Evolutionary conservation across 768 basidiomycete species (phyloP).

Genomic region (Mycena crocata): DNA sequence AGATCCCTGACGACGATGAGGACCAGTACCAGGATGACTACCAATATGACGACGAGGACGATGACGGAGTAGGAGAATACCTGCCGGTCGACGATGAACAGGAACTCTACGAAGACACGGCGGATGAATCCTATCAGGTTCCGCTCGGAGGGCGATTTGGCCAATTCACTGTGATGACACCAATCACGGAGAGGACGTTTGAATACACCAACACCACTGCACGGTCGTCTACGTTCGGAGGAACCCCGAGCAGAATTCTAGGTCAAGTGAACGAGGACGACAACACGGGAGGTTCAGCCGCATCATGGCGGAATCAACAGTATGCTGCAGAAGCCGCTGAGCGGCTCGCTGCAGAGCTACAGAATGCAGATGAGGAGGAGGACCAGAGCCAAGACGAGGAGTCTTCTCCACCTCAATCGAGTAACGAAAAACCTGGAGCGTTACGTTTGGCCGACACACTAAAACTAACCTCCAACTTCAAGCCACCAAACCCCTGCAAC

Average conservation of each 20-base stretch:
- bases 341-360: conserved; percentile 63
- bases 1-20: conserved; percentile 41
- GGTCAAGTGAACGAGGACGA: conserved; percentile 40
- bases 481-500: conserved; percentile 89
- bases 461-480: conserved; percentile 70
- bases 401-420: conserved; percentile 43
- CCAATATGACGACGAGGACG: conserved; percentile 46
- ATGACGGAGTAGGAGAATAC: conserved; percentile 36
- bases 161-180: conserved; percentile 94
- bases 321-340: conserved; percentile 66
- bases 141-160: conserved; percentile 84
- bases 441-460: conserved; percentile 76
- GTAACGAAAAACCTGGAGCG: conserved; percentile 65
- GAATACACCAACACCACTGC: conserved; percentile 80
- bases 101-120: conserved; percentile 29
- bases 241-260: conserved; percentile 54
- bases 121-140: conserved; percentile 45
- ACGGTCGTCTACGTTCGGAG: conserved; percentile 45
- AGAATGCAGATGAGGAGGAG: conserved; percentile 48
- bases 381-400: conserved; percentile 38
- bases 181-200: conserved; percentile 94
- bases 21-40: conserved; percentile 47
- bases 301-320: conserved; percentile 49
- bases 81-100: conserved; percentile 38
- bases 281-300: conserved; percentile 35